phyloP scores from a whole-genome alignment of 2,329 filamentous ascomycete species.

The Hymenoscyphus scutula region DNA sequence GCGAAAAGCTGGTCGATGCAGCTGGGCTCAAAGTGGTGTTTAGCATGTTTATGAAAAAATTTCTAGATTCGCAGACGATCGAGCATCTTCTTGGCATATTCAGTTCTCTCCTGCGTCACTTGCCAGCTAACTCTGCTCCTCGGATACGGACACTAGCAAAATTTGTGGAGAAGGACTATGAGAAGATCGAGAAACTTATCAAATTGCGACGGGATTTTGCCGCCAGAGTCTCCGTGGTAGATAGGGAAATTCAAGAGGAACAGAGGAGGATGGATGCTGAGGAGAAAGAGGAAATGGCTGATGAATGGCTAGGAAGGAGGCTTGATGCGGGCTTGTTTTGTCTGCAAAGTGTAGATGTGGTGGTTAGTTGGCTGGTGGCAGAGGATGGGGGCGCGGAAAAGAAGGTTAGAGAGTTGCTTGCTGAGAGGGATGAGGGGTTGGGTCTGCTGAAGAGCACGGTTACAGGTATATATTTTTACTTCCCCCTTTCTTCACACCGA shows the following conservation, averaged over 20 bases:
- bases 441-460: conserved; percentile 64
- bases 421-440: conserved; percentile 65
- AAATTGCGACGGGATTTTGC: conserved; percentile 70
- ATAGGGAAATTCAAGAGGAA: conserved; percentile 60
- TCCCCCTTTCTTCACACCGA: not conserved
- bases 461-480: conserved; percentile 46
- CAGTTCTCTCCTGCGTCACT: conserved; percentile 71
- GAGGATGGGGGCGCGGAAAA: conserved; percentile 76
- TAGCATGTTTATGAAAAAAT: conserved; percentile 80
- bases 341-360: conserved; percentile 78
- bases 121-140: conserved; percentile 74
- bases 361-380: conserved; percentile 86
- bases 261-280: conserved; percentile 53
- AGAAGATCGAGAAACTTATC: conserved; percentile 74
- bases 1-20: conserved; percentile 73
- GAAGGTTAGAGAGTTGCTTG: conserved; percentile 62
- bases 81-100: conserved; percentile 88
- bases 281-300: conserved; percentile 59
- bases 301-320: conserved; percentile 71
- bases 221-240: conserved; percentile 58
- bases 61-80: conserved; percentile 59
- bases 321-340: conserved; percentile 84
- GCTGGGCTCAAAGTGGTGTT: conserved; percentile 84
- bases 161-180: conserved; percentile 92
- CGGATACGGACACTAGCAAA: conserved; percentile 87